Evolutionary conservation across 202 grass and related monocot species (phyloP).

Genomic region (Cymbopogon flexuosus): DNA sequence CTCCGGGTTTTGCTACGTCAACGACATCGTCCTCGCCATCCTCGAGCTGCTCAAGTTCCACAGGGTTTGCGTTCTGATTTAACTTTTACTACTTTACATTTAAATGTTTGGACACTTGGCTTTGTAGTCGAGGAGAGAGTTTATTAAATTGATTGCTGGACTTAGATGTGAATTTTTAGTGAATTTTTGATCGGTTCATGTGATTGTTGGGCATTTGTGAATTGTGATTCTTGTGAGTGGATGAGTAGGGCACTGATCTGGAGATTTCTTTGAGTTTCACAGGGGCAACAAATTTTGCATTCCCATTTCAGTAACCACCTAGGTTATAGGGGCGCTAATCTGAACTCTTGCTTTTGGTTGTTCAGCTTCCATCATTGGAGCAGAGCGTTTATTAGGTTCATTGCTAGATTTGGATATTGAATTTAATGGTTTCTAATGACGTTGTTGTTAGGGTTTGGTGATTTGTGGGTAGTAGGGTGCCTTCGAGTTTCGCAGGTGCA

Average conservation of each 20-base stretch:
- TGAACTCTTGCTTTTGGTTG: background rate
- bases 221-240: background rate
- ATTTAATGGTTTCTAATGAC: background rate
- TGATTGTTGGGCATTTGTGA: background rate
- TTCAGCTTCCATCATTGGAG: background rate
- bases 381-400: background rate
- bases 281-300: background rate
- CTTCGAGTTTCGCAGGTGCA: background rate
- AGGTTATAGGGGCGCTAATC: background rate
- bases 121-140: background rate
- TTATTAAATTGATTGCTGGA: constrained; percentile 21
- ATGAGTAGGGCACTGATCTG: background rate
- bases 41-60: constrained; percentile 98
- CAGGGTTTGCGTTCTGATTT: constrained; percentile 36
- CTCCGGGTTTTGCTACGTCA: constrained; percentile 95
- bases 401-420: background rate
- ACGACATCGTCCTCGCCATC: constrained; percentile 92
- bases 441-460: background rate
- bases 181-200: background rate
- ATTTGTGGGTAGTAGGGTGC: background rate
- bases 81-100: background rate
- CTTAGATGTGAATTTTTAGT: constrained; percentile 20
- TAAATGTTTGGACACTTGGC: background rate
- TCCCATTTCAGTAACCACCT: background rate
- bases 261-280: background rate